Conservation (phyloP, 1,284 basidiomycete genomes). For the Leccinum angustisporum region DNA sequence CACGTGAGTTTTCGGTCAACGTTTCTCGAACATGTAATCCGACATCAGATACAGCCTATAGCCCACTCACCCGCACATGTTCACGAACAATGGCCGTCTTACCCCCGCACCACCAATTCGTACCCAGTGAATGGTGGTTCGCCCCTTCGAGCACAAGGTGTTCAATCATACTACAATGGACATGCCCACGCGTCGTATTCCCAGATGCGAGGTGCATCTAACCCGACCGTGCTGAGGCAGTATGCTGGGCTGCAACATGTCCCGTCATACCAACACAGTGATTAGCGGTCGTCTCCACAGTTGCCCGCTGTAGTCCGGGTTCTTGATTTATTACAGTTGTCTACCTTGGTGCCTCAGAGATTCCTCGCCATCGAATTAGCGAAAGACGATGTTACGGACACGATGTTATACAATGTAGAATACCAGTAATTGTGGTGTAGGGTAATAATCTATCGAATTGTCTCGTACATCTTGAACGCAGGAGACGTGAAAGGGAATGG, state of each 20-base stretch:
- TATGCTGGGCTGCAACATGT: constrained; percentile 32
- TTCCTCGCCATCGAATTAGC: background rate
- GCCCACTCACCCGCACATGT: constrained; percentile 16
- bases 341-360: background rate
- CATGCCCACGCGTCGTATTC: constrained; percentile 29
- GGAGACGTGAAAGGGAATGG: constrained; percentile 66
- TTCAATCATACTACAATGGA: constrained; percentile 32
- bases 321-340: constrained; percentile 16
- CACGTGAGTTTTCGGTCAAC: constrained; percentile 20
- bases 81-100: constrained; percentile 33
- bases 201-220: constrained; percentile 29
- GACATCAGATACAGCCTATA: constrained; percentile 20
- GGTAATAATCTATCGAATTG: constrained; percentile 54
- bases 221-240: constrained; percentile 22
- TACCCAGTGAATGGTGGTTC: constrained; percentile 22
- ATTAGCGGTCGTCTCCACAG: constrained; percentile 18
- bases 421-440: constrained; percentile 25
- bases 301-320: background rate
- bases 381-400: constrained; percentile 13
- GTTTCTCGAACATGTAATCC: background rate
- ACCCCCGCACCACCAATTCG: constrained; percentile 26
- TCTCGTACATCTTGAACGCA: constrained; percentile 75
- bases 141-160: constrained; percentile 22
- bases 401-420: constrained; percentile 31
- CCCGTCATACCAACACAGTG: constrained; percentile 32